Percentiles rank a stretch among this genome's conserved stretches.
Evolutionary conservation across 345 rosid species (phyloP).

Genomic region (Schrenkiella parvula): DNA sequence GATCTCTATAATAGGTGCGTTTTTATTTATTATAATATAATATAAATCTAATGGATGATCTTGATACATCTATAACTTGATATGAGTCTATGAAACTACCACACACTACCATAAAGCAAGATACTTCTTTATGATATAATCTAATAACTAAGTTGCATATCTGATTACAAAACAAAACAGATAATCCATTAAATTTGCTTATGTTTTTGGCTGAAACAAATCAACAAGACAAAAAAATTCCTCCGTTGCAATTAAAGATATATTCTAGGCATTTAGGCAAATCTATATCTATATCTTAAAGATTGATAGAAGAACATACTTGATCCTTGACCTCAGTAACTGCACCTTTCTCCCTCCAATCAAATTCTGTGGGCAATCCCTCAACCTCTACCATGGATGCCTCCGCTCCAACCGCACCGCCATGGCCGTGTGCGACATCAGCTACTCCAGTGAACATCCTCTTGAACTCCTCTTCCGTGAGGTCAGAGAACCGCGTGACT

Average conservation of each 20-base stretch:
- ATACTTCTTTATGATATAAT: not conserved
- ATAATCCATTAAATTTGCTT: not conserved
- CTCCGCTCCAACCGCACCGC: constrained; percentile 12
- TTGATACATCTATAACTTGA: not conserved
- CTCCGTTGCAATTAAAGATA: not conserved
- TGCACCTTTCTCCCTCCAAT: constrained; percentile 88
- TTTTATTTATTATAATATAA: not conserved
- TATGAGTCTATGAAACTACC: not conserved
- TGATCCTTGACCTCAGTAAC: constrained; percentile 85
- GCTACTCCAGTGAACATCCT: constrained; percentile 53
- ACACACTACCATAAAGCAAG: not conserved
- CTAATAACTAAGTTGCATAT: not conserved
- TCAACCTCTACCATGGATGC: constrained; percentile 34
- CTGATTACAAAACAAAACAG: too few relatives aligned
- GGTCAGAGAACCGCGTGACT: constrained; percentile 72
- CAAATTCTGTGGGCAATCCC: constrained; percentile 69
- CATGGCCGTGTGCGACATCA: constrained; percentile 6
- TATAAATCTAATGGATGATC: not conserved
- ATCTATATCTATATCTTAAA: not conserved
- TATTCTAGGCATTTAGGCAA: not conserved
- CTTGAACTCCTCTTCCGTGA: constrained; percentile 73
- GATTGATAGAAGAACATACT: constrained; percentile 34
- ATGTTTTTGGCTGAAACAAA: not conserved
- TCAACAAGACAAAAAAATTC: not conserved
- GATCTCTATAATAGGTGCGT: not conserved